Percentiles rank a stretch among this genome's conserved stretches.
phyloP scores from a whole-genome alignment of 306 rosid species.

The Bauhinia variegata region DNA sequence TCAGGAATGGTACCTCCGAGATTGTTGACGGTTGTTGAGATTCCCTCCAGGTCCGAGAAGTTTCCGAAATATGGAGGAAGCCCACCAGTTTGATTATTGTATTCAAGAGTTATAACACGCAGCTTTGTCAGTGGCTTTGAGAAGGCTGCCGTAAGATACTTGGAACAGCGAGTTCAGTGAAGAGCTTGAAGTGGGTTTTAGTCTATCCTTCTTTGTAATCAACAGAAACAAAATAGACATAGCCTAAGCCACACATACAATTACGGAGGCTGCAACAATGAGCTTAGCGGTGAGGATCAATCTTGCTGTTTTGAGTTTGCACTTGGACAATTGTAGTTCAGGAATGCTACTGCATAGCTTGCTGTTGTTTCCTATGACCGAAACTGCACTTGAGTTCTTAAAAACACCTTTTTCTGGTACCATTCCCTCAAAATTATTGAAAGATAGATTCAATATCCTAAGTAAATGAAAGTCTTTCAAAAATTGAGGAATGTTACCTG shows the following conservation, averaged over 20 bases:
- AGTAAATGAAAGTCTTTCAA: neutral
- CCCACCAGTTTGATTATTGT: constrained; percentile 25
- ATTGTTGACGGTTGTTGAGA: too few relatives aligned
- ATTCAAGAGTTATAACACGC: too few relatives aligned
- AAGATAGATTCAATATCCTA: constrained; percentile 29
- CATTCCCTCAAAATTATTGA: constrained; percentile 38
- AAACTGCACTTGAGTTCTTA: constrained; percentile 2
- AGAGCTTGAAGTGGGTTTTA: neutral
- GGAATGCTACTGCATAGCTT: constrained; percentile 29
- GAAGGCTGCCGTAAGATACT: constrained; percentile 37
- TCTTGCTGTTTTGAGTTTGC: neutral
- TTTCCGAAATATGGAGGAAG: too few relatives aligned
- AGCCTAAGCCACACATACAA: neutral
- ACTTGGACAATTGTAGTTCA: constrained; percentile 18
- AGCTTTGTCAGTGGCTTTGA: constrained; percentile 38
- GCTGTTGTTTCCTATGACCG: neutral
- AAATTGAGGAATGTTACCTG: constrained; percentile 19
- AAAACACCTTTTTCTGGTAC: constrained; percentile 33
- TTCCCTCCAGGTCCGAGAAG: too few relatives aligned
- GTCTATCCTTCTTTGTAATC: constrained; percentile 1
- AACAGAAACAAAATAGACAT: neutral
- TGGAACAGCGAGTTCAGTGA: neutral
- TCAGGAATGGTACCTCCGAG: constrained; percentile 15
- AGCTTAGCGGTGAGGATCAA: too few relatives aligned
- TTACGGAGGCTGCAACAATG: constrained; percentile 7